Evolutionary conservation across 176 grass and related monocot species (phyloP), one percentile per base, ranked within the genome.

Genomic region (Puccinellia tenuiflora): DNA sequence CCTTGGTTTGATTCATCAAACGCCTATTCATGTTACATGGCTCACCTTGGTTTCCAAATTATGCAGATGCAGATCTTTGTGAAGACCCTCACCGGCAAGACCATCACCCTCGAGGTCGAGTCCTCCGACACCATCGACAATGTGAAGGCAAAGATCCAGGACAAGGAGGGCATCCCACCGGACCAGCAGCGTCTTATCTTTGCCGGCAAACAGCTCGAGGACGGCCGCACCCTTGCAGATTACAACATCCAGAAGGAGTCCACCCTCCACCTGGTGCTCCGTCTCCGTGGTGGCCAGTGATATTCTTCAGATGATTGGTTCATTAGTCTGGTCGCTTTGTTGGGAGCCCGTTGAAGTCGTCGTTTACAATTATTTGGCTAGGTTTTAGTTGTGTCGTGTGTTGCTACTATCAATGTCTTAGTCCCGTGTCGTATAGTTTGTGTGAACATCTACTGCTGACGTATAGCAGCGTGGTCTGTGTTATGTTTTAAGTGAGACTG

Each of bases 1-100:
- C n/a, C n/a, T n/a, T n/a, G n/a, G n/a, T n/a, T n/a, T n/a, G n/a
- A n/a, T n/a, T n/a, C n/a, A n/a, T n/a, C n/a, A n/a, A n/a, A n/a
- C n/a, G n/a, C n/a, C n/a, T n/a, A n/a, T n/a, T n/a, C n/a, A n/a
- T n/a, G n/a, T n/a, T n/a, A n/a, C n/a, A n/a, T n/a, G n/a, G n/a
- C n/a, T n/a, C n/a, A n/a, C n/a, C n/a, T n/a, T n/a, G n/a, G n/a
- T n/a, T n/a, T n/a, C n/a, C n/a, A n/a, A n/a, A n/a, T n/a, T n/a
- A n/a, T n/a, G n/a, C n/a, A n/a, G n/a, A 97, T 97, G 94, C 89
- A 97, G 62, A 97, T 97, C 18, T 97, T 97, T 0, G 91, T 94
- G 0, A 97, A 97, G 83, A 97, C 94, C 69, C 86, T 94, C 20
- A 97, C 92, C 0, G 94, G 94, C 1, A 97, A 97, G 92, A 97